These are phyloP conservation scores for Claviceps pusilla DNA, from an alignment of 2,329 filamentous ascomycete genomes.

Conservation along the genomic window DNA sequence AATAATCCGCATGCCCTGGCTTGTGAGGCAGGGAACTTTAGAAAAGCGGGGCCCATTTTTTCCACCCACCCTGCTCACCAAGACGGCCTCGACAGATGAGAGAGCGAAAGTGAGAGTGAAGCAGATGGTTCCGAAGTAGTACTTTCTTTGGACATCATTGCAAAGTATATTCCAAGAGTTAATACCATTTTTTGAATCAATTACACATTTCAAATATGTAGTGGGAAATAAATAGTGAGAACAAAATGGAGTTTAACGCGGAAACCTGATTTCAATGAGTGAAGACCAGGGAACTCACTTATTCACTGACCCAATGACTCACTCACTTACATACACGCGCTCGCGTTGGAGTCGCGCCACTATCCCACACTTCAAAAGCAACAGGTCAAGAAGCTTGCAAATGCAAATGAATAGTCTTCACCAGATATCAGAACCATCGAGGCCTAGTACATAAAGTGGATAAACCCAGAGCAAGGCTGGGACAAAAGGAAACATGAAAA, in stretches of 20 bases:
- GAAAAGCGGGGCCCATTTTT: slow-evolving; percentile 5
- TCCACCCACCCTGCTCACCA: background rate
- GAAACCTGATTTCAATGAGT: background rate
- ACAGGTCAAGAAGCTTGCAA: background rate
- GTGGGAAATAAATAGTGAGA: background rate
- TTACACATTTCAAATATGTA: background rate
- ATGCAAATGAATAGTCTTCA: background rate
- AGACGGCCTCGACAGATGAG: background rate
- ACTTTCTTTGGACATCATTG: background rate
- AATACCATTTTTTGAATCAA: background rate
- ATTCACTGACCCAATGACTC: background rate
- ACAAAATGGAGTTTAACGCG: background rate
- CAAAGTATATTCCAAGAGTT: background rate
- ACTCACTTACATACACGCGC: background rate
- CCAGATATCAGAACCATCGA: background rate
- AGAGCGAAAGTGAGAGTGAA: background rate
- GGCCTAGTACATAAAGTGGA: background rate
- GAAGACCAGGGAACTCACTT: background rate
- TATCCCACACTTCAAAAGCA: background rate
- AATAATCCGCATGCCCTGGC: slow-evolving; percentile 9
- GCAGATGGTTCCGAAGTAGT: background rate
- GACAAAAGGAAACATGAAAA: background rate
- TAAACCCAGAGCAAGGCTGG: background rate
- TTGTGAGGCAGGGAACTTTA: slow-evolving; percentile 6
- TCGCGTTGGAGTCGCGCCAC: background rate